Percentiles rank a stretch among this genome's conserved stretches.
phyloP scores from a whole-genome alignment of 768 basidiomycete species.

The Boletellus sp. region DNA sequence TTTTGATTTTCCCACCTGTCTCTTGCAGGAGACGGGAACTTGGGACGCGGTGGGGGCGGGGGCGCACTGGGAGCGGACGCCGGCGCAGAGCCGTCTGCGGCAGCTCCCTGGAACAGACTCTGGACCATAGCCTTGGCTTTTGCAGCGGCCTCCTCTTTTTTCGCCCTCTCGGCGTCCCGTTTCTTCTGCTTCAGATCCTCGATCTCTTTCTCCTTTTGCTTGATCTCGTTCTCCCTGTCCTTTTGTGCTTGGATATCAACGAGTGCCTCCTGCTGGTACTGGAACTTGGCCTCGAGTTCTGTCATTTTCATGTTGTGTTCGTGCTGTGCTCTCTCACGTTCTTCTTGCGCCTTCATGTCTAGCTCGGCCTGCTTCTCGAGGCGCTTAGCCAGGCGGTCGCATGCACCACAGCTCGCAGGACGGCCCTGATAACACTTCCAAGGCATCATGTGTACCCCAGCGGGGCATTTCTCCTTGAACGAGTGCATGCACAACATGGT shows the following conservation, averaged over 20 bases:
- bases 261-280: constrained; percentile 24
- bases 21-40: constrained; percentile 36
- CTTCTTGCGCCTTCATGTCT: constrained; percentile 41
- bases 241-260: constrained; percentile 42
- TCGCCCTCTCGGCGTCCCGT: constrained; percentile 7
- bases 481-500: constrained; percentile 41
- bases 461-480: constrained; percentile 38
- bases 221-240: constrained; percentile 38
- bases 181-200: constrained; percentile 29
- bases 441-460: constrained; percentile 39
- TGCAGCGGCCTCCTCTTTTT: constrained; percentile 9
- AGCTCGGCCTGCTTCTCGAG: constrained; percentile 40
- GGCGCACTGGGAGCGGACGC: background rate
- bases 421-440: constrained; percentile 45
- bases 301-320: constrained; percentile 42
- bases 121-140: constrained; percentile 2
- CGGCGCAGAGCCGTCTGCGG: background rate
- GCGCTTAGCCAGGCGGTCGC: constrained; percentile 40
- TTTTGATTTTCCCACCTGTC: constrained; percentile 60
- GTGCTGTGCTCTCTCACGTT: constrained; percentile 43
- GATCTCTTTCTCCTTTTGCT: constrained; percentile 45
- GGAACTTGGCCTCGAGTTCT: constrained; percentile 41
- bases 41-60: constrained; percentile 6
- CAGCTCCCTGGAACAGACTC: background rate
- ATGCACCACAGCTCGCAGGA: constrained; percentile 41